Evolutionary conservation across 2,329 filamentous ascomycete species (phyloP), one percentile per base, ranked within the genome.

Genomic region (Nakataea oryzae): DNA sequence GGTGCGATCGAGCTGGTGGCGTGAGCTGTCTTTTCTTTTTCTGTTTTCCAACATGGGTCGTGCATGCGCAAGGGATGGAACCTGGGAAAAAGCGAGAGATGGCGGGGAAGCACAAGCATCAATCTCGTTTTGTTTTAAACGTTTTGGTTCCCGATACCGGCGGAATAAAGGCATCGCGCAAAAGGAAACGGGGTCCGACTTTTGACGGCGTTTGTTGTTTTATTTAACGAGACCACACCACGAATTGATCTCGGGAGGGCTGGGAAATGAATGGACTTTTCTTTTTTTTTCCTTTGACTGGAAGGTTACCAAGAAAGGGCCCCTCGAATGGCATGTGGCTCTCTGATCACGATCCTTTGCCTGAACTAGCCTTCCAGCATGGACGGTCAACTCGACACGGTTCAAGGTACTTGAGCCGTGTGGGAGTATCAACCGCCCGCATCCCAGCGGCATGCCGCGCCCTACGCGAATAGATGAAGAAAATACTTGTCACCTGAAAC

Each of bases 1-100:
- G 93, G 93, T 81, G 90, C 96, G 74, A 84, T 96, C 74, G 91
- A 97, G 86, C 86, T 97, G 78, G 91, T 97, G 75, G 93, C 92
- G 81, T 97, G 89, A 84, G 65, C 60, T 6, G 27, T 17, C 41
- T 34, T 29, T 61, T 34, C 28, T 56, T 54, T 56, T 56, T 61
- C 41, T 61, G 55, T 61, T n/a, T 50, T 50, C 41, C 41, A 50
- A 50, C 41, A 50, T 50, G 41, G 41, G 41, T 50, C 41, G 41
- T 50, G 41, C 41, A 50, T 50, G 41, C 41, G 21, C 41, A n/a
- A 50, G 7, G 41, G 41, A n/a, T n/a, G 9, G 41, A n/a, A n/a
- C 21, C 41, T n/a, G 3, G 41, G 41, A n/a, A 50, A 50, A 50
- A 50, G 41, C 41, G 41, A 50, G 41, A 50, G 41, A 50, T 50